Evolutionary conservation across 768 basidiomycete genomes (phyloP).

Genomic region (Tricholoma hemisulphureum): DNA sequence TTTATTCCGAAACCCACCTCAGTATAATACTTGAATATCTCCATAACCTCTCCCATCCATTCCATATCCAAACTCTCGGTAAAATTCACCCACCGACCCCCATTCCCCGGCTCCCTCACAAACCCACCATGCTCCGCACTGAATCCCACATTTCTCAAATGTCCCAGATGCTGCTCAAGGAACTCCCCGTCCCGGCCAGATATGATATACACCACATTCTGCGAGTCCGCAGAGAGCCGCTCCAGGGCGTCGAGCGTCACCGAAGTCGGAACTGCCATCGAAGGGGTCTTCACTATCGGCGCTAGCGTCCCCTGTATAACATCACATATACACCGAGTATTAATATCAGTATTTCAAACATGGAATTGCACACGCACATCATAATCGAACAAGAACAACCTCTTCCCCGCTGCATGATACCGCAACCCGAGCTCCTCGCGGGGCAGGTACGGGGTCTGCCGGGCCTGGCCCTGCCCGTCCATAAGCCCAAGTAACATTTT

Average conservation of each 20-base stretch:
- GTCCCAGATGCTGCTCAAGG: conserved; percentile 88
- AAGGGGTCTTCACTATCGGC: conserved; percentile 93
- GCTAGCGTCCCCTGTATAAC: conserved; percentile 83
- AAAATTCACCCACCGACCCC: conserved; percentile 74
- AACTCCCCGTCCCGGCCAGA: conserved; percentile 94
- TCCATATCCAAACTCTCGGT: conserved; percentile 94
- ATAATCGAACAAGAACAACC: conserved; percentile 94
- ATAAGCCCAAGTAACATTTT: conserved; percentile 86
- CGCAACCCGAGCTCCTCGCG: conserved; percentile 51
- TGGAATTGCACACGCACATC: conserved; percentile 83
- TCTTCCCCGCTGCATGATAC: conserved; percentile 72
- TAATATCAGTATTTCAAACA: conserved; percentile 6
- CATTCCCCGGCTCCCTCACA: conserved; percentile 66
- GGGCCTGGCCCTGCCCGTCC: conserved; percentile 72
- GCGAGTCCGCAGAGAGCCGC: conserved; percentile 72
- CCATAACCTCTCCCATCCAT: conserved; percentile 95
- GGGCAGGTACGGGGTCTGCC: conserved; percentile 83
- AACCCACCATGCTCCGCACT: conserved; percentile 96
- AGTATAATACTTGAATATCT: conserved; percentile 95
- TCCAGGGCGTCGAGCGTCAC: conserved; percentile 73
- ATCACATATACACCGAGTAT: neutral
- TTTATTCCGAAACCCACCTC: conserved; percentile 62
- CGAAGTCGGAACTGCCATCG: conserved; percentile 78
- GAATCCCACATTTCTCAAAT: conserved; percentile 80
- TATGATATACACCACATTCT: conserved; percentile 95